These are phyloP conservation scores for Goffeauzyma gilvescens DNA, from an alignment of 768 basidiomycete species.

Conservation along the genomic window DNA sequence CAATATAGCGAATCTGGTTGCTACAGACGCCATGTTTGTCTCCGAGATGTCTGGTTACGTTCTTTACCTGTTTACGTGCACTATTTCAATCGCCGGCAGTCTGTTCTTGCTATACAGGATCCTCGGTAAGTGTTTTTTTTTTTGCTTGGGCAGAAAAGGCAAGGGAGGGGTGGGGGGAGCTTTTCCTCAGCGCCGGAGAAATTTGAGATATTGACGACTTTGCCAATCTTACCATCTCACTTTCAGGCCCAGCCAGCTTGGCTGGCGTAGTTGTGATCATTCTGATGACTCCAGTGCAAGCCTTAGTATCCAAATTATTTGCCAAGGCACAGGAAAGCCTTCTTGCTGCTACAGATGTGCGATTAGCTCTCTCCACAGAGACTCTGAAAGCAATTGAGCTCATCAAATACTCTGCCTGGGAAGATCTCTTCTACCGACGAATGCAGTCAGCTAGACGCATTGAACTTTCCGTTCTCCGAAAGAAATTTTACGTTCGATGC, in stretches of 20 bases:
- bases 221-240: background rate
- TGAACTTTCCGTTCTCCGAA: conserved; percentile 28
- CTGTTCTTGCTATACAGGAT: conserved; percentile 56
- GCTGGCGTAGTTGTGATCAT: conserved; percentile 25
- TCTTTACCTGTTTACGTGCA: conserved; percentile 21
- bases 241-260: conserved; percentile 14
- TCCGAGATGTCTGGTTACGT: conserved; percentile 20
- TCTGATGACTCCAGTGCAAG: conserved; percentile 25
- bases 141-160: too few species aligned
- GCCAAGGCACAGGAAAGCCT: conserved; percentile 24
- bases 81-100: conserved; percentile 44
- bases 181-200: too few species aligned
- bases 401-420: conserved; percentile 35
- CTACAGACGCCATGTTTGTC: conserved; percentile 29
- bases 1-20: conserved; percentile 29
- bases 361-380: conserved; percentile 34
- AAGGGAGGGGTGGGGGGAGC: too few species aligned
- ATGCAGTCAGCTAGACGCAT: conserved; percentile 28
- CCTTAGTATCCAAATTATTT: conserved; percentile 19
- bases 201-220: background rate
- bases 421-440: conserved; percentile 30
- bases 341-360: conserved; percentile 33
- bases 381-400: conserved; percentile 33
- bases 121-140: conserved; percentile 38
- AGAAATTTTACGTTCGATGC: conserved; percentile 23